Evolutionary conservation across 768 basidiomycete species (phyloP), one percentile per base, ranked within the genome.

Genomic region (Russula virescens): DNA sequence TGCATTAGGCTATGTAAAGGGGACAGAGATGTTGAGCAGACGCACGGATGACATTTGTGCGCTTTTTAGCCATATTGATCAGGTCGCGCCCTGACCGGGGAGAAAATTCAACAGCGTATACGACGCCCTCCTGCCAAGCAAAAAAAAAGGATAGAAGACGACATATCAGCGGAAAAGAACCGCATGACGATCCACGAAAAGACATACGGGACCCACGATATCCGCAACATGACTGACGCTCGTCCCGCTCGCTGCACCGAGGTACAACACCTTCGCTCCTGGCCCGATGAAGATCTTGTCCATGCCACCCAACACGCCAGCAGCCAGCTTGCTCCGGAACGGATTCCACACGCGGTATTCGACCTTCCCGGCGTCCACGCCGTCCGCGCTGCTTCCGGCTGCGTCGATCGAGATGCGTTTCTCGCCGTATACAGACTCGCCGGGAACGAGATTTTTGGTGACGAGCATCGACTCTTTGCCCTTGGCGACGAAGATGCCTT

Each of bases 261-360:
- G 84, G 78, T 98, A 99, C 60, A 99, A 77, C 50, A 98, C 96
- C 80, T 97, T 98, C 69, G 88, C 86, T 63, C 97, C 97, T 28
- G 97, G 97, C 59, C 79, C 82, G 72, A 99, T 94, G 76, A 81
- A 94, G 69, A 98, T 93, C 61, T 92, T 78, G 71, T 98, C 97
- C 75, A 99, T 78, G 71, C 97, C 97, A 66, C 94, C 92, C 63
- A 98, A 79, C 54, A 98, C 91, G 75, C 97, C 97, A 42, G 97
- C 97, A 34, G 97, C 97, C 68, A 99, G 75, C 80, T 98, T 99
- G 72, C 83, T 86, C 68, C 97, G 83, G 86, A 99, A 99, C 51
- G 97, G 97, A 79, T 99, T 99, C 97, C 97, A 99, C 34, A 99
- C 97, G 59, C 97, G 83, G 77, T 98, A 99, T 77, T 99, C 97